Evolutionary conservation across 2,329 filamentous ascomycete species (phyloP), one percentile per base, ranked within the genome.

Genomic region (Rutstroemia sp.): DNA sequence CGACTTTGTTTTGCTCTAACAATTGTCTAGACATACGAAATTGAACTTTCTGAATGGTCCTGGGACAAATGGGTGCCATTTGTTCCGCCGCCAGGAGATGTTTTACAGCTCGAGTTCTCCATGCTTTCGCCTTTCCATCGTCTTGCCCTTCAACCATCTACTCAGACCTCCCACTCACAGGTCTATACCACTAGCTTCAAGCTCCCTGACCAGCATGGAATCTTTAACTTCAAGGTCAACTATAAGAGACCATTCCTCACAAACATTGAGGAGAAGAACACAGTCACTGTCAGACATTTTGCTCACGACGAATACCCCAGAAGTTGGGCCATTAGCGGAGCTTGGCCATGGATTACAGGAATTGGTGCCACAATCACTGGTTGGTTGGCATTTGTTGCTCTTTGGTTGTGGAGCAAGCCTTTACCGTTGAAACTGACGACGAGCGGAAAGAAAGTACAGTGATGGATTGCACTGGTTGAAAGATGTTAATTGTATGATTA

Each of bases 91-190:
- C 69, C 78, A 8, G 78, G 74, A 60, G 94, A 99, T 70, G 79
- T 77, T 27, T 70, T 99, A 36, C 94, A 99, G 73, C 88, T 99
- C 60, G 94, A 99, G 73, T 96, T 97, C 78, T 92, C 86, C 76
- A 99, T 97, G 94, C 87, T 99, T 48, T 96, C 92, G 1, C 92
- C 94, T 56, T 97, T 96, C 83, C 87, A 96, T 76, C 92, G 94
- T 44, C 80, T 97, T 36, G 78, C 84, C 58, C 84, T 99, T 34
- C 66, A 75, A 8, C 80, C 82, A 14, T 71, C 77, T 9, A 72
- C 73, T 34, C 77, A 77, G 25, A 86, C 84, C 1, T 72, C 78
- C 54, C 85, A 89, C 65, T 83, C 84, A 61, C 86, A 88, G 50
- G 79, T 88, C 60, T 99, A 86, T 77, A 79, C 80, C 61, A 79